phyloP scores from a whole-genome alignment of 1,139 yeast genomes.

The Geotrichum klebahnii region DNA sequence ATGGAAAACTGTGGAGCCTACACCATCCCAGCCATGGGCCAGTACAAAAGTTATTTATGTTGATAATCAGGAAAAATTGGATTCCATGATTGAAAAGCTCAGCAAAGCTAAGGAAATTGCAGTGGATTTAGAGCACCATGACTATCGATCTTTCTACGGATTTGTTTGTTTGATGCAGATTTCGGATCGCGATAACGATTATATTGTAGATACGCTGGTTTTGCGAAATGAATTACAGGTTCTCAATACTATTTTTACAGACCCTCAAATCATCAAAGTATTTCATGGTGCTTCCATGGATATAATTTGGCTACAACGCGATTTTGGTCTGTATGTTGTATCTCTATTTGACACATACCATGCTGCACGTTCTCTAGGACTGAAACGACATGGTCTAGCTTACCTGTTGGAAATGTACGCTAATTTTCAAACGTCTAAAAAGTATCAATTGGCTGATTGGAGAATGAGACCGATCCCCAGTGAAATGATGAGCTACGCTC shows the following conservation, averaged over 20 bases:
- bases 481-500: constrained; percentile 80
- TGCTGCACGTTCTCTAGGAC: constrained; percentile 74
- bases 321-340: constrained; percentile 85
- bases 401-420: constrained; percentile 77
- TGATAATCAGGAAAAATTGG: constrained; percentile 52
- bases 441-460: constrained; percentile 97
- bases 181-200: constrained; percentile 74
- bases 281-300: constrained; percentile 98
- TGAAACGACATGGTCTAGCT: constrained; percentile 81
- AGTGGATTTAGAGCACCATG: constrained; percentile 97
- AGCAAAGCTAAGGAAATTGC: constrained; percentile 62
- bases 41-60: constrained; percentile 67
- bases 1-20: constrained; percentile 48
- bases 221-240: constrained; percentile 66
- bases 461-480: constrained; percentile 77
- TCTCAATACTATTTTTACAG: constrained; percentile 70
- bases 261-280: constrained; percentile 78
- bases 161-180: constrained; percentile 92
- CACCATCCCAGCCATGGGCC: constrained; percentile 63
- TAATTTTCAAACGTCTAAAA: constrained; percentile 81
- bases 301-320: constrained; percentile 94
- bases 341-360: constrained; percentile 88
- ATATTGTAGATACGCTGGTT: constrained; percentile 73
- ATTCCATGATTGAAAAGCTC: constrained; percentile 54
- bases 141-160: constrained; percentile 83